A percentile compares a stretch with the other conserved stretches of the same genome.
These are phyloP conservation scores for Fusarium chaquense DNA, from an alignment of 2,329 filamentous ascomycete genomes.

Conservation along the genomic window DNA sequence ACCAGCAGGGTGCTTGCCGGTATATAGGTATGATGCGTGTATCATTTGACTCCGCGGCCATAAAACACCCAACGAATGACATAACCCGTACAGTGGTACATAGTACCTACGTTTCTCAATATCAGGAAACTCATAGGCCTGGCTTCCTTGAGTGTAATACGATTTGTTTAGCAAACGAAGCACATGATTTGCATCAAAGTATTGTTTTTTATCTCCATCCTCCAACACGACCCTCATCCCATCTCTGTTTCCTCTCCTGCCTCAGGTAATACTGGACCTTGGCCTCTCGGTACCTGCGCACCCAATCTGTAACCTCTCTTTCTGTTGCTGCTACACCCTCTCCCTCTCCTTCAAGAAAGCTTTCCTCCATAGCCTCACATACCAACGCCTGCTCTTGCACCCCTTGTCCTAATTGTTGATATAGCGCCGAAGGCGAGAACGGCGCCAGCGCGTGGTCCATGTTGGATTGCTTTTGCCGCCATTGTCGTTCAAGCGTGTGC, in stretches of 20 bases:
- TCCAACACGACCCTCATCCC: conserved; percentile 95
- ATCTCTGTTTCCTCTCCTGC: conserved; percentile 88
- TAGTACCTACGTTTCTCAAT: background rate
- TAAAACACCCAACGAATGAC: background rate
- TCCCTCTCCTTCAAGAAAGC: conserved; percentile 77
- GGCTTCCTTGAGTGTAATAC: background rate
- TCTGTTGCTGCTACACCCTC: conserved; percentile 69
- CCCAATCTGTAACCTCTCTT: conserved; percentile 87
- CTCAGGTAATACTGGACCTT: conserved; percentile 82
- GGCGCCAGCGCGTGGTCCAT: conserved; percentile 87
- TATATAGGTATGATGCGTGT: background rate
- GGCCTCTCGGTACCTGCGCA: conserved; percentile 82
- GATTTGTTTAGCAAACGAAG: background rate
- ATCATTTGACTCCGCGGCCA: background rate
- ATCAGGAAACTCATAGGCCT: background rate
- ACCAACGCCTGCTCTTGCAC: conserved; percentile 86
- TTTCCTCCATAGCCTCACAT: conserved; percentile 88
- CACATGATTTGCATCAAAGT: background rate
- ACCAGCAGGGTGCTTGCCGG: background rate
- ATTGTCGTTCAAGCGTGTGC: conserved; percentile 90
- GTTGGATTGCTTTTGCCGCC: conserved; percentile 87
- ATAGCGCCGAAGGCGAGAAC: conserved; percentile 88
- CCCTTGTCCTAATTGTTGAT: conserved; percentile 80
- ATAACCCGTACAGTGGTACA: background rate
- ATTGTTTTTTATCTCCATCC: conserved; percentile 77